Base-by-base conservation (phyloP, 1,284 basidiomycete genomes). In the Rhodotorula sp. region DNA sequence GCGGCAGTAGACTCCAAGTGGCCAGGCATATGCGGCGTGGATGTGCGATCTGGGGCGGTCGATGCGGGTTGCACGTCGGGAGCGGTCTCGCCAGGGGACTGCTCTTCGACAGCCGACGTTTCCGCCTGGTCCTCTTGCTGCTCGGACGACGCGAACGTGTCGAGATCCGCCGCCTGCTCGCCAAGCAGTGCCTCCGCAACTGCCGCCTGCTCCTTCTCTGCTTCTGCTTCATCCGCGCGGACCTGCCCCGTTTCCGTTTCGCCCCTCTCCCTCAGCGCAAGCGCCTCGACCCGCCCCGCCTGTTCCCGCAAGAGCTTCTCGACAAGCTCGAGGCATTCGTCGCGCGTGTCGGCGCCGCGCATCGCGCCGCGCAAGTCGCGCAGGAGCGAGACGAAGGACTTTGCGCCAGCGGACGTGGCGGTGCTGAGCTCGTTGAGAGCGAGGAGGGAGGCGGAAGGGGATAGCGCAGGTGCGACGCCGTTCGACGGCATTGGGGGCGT, bases 261-360 rank as follows among this genome's bases (percentile, higher is more conserved):
- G 9, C 4, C 45, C 9, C 46, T 44, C 52, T 63, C 61, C n/a
- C 61, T 42, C 41, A n/a, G 10, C 62, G 62, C 62, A 1, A 19
- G 45, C 62, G 62, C 62, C 62, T 64, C 62, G n/a, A 48, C 53
- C 53, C 62, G 14, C 45, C 62, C 7, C 45, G 62, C 62, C 25
- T 64, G 25, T 9, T 64, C 62, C 41, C 62, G 54, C 44, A 64
- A 27, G 53, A 64, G 14, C 42, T 45, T 53, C 34, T 64, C 62
- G 27, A 64, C 62, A 13, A 64, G 62, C 25, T 64, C 53, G 44
- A 64, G n/a, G 27, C 62, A 64, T 21, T 64, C 53, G 19, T 64
- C 62, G 44, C 48, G 44, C 42, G 53, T 55, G 27, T 45, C 16
- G 8, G 62, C 62, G 45, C 46, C 34, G 5, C 19, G 46, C 62